phyloP scores from a whole-genome alignment of 768 basidiomycete genomes.

The Chalciporus piperatus region DNA sequence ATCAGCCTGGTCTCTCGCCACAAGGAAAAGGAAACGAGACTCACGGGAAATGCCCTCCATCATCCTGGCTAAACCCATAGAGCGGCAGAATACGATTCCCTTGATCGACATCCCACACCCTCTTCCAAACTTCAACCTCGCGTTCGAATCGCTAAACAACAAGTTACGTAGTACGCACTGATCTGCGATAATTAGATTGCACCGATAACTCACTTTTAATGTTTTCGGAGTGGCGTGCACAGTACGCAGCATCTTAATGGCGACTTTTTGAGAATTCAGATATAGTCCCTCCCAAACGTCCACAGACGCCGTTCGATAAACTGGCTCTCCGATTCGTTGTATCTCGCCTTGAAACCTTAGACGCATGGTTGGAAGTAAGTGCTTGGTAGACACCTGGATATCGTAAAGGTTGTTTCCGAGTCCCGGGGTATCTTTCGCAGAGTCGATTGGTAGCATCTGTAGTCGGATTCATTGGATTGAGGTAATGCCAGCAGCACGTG shows the following conservation, averaged over 20 bases:
- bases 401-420: constrained; percentile 49
- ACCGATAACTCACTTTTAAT: constrained; percentile 32
- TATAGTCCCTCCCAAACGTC: constrained; percentile 57
- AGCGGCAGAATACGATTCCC: constrained; percentile 55
- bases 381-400: constrained; percentile 42
- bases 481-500: background rate
- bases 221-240: constrained; percentile 47
- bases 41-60: constrained; percentile 56
- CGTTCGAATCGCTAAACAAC: constrained; percentile 45
- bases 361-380: constrained; percentile 49
- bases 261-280: constrained; percentile 51
- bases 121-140: constrained; percentile 54
- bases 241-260: constrained; percentile 54
- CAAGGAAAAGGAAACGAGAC: constrained; percentile 8
- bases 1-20: background rate
- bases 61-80: constrained; percentile 54
- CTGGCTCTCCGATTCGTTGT: constrained; percentile 44
- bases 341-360: constrained; percentile 51
- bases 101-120: constrained; percentile 50
- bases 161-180: background rate
- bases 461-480: too few relatives aligned
- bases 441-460: background rate
- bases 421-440: constrained; percentile 35
- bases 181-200: too few relatives aligned
- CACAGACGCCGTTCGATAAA: constrained; percentile 50